These are phyloP conservation scores for Venturia nashicola DNA, from an alignment of 2,329 filamentous ascomycete genomes.

Conservation along the genomic window DNA sequence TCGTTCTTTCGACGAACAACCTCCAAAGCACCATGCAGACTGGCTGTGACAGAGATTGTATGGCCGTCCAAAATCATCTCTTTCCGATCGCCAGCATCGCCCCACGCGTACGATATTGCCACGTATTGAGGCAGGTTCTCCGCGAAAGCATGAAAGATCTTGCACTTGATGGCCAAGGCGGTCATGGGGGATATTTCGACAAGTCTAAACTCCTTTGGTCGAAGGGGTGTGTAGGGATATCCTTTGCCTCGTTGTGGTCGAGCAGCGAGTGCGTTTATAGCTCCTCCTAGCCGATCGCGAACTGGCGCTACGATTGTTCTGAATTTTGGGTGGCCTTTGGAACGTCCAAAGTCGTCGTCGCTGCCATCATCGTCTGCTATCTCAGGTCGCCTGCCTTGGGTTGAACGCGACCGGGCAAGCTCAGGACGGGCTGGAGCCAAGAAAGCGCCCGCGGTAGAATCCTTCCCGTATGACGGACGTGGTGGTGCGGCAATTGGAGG, in stretches of 20 bases:
- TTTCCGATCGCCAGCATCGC: not conserved
- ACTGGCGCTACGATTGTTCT: not conserved
- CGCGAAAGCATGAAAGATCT: not conserved
- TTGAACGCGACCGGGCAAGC: not conserved
- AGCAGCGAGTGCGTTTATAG: not conserved
- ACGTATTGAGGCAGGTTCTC: constrained; percentile 7
- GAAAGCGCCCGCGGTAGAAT: not conserved
- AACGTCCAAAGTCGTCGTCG: not conserved
- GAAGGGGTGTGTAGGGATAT: not conserved
- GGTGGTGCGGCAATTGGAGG: not conserved
- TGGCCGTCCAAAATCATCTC: not conserved
- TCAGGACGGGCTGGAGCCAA: not conserved
- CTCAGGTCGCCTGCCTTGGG: not conserved
- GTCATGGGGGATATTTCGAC: not conserved
- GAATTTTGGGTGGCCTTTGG: not conserved
- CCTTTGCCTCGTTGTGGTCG: not conserved
- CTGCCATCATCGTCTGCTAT: not conserved
- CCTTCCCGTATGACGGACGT: not conserved
- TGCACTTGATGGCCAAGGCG: not conserved
- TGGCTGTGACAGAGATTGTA: not conserved
- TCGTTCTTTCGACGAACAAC: not conserved
- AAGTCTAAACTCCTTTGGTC: not conserved
- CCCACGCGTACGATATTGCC: constrained; percentile 11
- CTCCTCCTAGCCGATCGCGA: not conserved
- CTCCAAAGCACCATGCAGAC: not conserved